These are phyloP conservation scores for Bonia amplexicaulis DNA, from an alignment of 176 grass and related monocot species.

Conservation along the genomic window DNA sequence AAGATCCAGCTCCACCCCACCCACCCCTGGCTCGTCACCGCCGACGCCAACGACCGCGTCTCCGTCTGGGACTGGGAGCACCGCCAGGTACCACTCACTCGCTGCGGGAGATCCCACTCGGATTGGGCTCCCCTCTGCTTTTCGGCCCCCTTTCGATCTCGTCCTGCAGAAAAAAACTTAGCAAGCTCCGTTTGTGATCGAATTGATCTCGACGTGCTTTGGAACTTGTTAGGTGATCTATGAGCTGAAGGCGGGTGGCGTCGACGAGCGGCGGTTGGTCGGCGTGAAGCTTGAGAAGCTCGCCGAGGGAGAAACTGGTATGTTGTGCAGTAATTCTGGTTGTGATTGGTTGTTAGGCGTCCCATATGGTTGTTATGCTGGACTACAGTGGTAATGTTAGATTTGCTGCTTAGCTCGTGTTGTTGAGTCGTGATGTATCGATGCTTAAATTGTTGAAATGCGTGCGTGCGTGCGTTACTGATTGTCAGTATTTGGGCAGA, in stretches of 20 bases:
- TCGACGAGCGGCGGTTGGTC: constrained; percentile 84
- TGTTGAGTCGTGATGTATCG: not conserved
- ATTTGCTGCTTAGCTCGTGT: constrained; percentile 2
- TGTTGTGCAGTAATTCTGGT: not conserved
- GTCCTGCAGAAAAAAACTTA: not conserved
- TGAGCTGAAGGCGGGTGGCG: constrained; percentile 93
- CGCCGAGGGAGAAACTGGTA: constrained; percentile 93
- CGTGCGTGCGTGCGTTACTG: not conserved
- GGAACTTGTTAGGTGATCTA: constrained; percentile 67
- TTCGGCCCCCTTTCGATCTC: constrained; percentile 14
- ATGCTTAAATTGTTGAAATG: constrained; percentile 18
- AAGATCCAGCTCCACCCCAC: constrained; percentile 99
- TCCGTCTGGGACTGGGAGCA: constrained; percentile 98
- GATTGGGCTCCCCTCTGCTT: not conserved
- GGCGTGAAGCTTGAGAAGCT: constrained; percentile 96
- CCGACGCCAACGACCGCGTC: constrained; percentile 87
- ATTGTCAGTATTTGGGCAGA: not conserved
- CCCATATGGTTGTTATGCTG: not conserved
- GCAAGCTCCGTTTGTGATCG: not conserved
- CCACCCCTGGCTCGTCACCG: constrained; percentile 94
- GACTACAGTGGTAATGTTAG: not conserved
- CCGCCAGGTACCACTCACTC: constrained; percentile 59
- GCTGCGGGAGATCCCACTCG: not conserved
- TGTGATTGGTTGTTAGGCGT: constrained; percentile 17
- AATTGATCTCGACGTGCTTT: constrained; percentile 12